Evolutionary conservation across 164 flowering plant genomes (phyloP), one percentile per base, ranked within the genome.

Genomic region (Taxillus chinensis): DNA sequence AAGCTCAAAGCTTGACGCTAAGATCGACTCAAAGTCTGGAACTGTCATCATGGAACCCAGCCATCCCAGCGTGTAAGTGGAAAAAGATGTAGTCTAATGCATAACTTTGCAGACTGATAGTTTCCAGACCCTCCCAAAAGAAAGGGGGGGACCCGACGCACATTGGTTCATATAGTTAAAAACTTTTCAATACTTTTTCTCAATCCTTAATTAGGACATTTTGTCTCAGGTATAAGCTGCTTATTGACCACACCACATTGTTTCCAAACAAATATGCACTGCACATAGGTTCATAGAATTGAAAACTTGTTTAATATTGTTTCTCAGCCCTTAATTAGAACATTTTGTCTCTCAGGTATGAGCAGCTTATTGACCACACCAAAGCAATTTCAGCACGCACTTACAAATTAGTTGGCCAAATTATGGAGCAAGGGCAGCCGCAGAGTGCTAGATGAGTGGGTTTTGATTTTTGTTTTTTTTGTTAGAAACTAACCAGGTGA

Each of bases 331-430:
- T 27, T 27, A 27, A 27, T 13, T 61, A 38, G 16, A 42, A 15
- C 41, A 54, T 41, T 5, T 7, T 12, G 13, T 15, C 57, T 51
- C 68, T 1, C 92, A 93, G 98, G 77, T 83, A 93, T 53, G 97
- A 90, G 71, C 92, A 93, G 64, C 80, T 93, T 61, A 90, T 93
- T 54, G 96, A 88, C 66, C 95, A 86, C 75, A 86, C 95, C 49
- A 93, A 90, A 68, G 76, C 83, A 13, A 66, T 93, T 6, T 83
- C 92, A 0, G 78, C 81, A 13, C 92, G 97, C 0, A 93, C 96
- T n/a, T 77, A 85, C 71, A 84, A 90, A 69, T 65, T 83, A 65
- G 87, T 84, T 11, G 76, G 70, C 63, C 96, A 86, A 67, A 77
- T 90, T 41, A 27, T 90, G 37, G 98, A 93, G 63, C 79, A 87